A percentile compares a stretch with the other conserved stretches of the same genome.
Conservation (phyloP, 768 basidiomycete species). For the Mycena vitilis region DNA sequence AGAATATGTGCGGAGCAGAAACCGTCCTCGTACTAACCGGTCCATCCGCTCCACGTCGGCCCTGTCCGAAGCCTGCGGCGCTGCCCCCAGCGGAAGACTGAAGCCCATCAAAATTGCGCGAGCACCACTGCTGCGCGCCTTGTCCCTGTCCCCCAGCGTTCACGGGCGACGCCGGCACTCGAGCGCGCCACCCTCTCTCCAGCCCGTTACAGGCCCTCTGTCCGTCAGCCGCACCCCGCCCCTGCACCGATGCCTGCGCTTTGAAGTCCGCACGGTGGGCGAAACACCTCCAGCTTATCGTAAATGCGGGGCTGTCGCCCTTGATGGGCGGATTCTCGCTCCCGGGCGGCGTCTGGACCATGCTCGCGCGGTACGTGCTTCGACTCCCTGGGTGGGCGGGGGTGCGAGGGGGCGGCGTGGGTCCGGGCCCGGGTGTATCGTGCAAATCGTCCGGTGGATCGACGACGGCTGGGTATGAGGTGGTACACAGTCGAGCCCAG, state of each 20-base stretch:
- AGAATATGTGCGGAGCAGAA: too few relatives aligned
- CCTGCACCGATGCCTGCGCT: conserved; percentile 38
- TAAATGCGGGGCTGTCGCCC: conserved; percentile 49
- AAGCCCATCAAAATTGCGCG: conserved; percentile 66
- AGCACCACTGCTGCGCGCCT: conserved; percentile 60
- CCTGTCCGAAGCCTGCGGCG: conserved; percentile 54
- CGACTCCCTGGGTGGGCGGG: conserved; percentile 39
- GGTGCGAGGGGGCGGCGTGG: conserved; percentile 34
- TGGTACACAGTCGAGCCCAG: conserved; percentile 57
- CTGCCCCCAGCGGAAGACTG: conserved; percentile 80
- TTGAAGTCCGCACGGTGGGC: conserved; percentile 43
- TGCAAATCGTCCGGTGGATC: conserved; percentile 54
- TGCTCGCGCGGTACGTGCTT: conserved; percentile 26
- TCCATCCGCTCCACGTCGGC: too few relatives aligned
- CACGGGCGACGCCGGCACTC: conserved; percentile 57
- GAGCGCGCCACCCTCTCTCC: conserved; percentile 79
- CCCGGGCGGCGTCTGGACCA: conserved; percentile 58
- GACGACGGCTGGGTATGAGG: conserved; percentile 52
- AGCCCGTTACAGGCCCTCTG: conserved; percentile 83
- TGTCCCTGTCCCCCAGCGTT: conserved; percentile 31
- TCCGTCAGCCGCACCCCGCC: conserved; percentile 85
- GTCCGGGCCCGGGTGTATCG: conserved; percentile 37
- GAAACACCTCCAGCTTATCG: conserved; percentile 51
- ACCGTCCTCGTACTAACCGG: too few relatives aligned
- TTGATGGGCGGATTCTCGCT: conserved; percentile 64